phyloP scores from a whole-genome alignment of 805 yeast genomes.

The Kodamaea sagamina region DNA sequence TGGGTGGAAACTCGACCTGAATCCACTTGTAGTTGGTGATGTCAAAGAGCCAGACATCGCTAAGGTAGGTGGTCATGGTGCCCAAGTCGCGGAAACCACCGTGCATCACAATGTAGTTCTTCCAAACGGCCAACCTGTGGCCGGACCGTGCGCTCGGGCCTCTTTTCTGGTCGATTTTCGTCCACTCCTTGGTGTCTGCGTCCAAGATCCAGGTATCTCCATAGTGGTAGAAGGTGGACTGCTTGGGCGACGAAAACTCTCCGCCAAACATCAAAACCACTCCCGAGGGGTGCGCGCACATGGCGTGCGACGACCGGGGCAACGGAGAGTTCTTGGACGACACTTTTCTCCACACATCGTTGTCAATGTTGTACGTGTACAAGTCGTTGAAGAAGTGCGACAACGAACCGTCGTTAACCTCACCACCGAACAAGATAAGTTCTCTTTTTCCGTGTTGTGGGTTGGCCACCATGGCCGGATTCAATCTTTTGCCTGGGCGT shows the following conservation, averaged over 20 bases:
- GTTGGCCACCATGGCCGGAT: constrained; percentile 71
- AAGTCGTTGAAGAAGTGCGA: constrained; percentile 83
- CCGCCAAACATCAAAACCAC: constrained; percentile 89
- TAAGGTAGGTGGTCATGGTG: constrained; percentile 74
- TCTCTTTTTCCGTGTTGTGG: constrained; percentile 79
- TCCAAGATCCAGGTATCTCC: constrained; percentile 96
- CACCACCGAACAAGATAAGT: constrained; percentile 89
- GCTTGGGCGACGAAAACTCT: constrained; percentile 95
- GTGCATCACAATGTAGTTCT: constrained; percentile 77
- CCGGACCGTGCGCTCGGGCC: constrained; percentile 91
- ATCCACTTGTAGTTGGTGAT: constrained; percentile 87
- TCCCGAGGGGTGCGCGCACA: constrained; percentile 92
- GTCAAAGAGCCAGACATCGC: constrained; percentile 92
- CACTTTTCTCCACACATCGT: constrained; percentile 77
- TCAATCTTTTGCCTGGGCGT: constrained; percentile 70
- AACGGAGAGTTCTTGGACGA: constrained; percentile 85
- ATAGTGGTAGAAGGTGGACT: constrained; percentile 91
- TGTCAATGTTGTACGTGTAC: constrained; percentile 69
- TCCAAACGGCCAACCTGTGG: constrained; percentile 88
- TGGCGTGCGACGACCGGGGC: constrained; percentile 91
- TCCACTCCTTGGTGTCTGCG: constrained; percentile 83
- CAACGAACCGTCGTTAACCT: constrained; percentile 50
- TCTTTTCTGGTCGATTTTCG: constrained; percentile 72
- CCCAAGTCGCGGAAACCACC: constrained; percentile 96
- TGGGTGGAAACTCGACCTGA: constrained; percentile 82